A percentile compares a stretch with the other conserved stretches of the same genome.
Conservation (phyloP, 495 filamentous ascomycete species). For the Xylaria longipes region DNA sequence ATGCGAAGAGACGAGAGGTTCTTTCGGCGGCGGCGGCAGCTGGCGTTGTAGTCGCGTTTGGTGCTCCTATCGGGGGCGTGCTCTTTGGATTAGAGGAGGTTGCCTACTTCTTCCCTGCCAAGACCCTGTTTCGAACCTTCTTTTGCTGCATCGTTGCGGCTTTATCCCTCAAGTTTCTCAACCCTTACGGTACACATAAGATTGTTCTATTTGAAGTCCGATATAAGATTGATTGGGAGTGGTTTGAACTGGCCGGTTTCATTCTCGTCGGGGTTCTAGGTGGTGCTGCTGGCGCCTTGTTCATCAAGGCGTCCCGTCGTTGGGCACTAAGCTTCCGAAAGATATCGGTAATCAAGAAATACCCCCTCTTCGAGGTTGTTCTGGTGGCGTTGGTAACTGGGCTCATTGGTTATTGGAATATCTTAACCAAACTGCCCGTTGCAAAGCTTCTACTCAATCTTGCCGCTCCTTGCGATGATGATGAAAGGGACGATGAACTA, state of each 20-base stretch:
- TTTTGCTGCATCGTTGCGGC: slow-evolving; percentile 96
- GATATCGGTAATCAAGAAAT: slow-evolving; percentile 78
- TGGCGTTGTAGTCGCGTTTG: slow-evolving; percentile 94
- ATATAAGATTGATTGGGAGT: slow-evolving; percentile 91
- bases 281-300: slow-evolving; percentile 83
- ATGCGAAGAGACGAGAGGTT: slow-evolving; percentile 86
- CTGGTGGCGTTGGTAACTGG: slow-evolving; percentile 88
- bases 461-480: slow-evolving; percentile 76
- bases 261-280: slow-evolving; percentile 84
- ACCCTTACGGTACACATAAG: slow-evolving; percentile 95
- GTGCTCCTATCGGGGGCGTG: slow-evolving; percentile 90
- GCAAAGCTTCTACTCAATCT: slow-evolving; percentile 90
- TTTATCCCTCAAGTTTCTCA: slow-evolving; percentile 88
- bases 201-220: slow-evolving; percentile 95
- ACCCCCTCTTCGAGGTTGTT: slow-evolving; percentile 85
- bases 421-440: slow-evolving; percentile 85
- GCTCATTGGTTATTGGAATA: slow-evolving; percentile 89
- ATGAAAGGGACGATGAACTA: slow-evolving; percentile 59
- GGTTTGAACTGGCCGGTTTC: slow-evolving; percentile 88
- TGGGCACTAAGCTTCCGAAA: slow-evolving; percentile 92
- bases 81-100: slow-evolving; percentile 96
- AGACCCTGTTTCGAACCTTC: slow-evolving; percentile 96
- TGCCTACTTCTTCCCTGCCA: slow-evolving; percentile 97
- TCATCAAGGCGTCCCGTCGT: slow-evolving; percentile 91
- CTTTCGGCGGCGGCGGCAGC: slow-evolving; percentile 91